Base-by-base conservation (phyloP, 306 rosid species). In the Inga leiocalycina region DNA sequence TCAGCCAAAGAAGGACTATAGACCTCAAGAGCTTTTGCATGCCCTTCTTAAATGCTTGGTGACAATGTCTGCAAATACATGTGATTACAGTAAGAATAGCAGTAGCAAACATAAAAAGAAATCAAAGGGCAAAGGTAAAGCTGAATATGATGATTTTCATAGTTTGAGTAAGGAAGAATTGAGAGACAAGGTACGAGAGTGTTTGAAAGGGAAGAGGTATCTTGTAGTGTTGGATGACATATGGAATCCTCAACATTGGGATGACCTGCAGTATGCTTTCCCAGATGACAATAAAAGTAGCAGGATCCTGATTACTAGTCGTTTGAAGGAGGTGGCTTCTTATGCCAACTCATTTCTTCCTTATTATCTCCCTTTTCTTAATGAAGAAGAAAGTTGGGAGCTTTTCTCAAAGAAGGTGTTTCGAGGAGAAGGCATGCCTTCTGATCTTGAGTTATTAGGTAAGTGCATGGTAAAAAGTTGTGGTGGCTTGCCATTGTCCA, bases 181-280 rank as follows among this genome's bases (percentile, higher is more conserved):
- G 41, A 64, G 6, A 14, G 10, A 13, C 20, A 30, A 64, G 39
- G 39, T 30, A 6, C 20, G 37, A 64, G 20, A 30, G 37, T 64
- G 10, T 64, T 14, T 30, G 9, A 64, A 64, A 13, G 70, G 70
- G 20, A 64, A 64, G 37, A 64, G 9, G 41, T 64, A 64, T 64
- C 19, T 64, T 64, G 70, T 64, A 5, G 70, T 64, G 7, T 30
- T 64, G 70, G 41, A 64, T 13, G 70, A 64, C 39, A 64, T 64
- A 5, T 64, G 70, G 70, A 64, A 64, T 24, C 39, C 70, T 64
- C 70, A 64, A 64, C 70, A 64, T 30, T 64, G 70, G 70, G 70
- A 64, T 30, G 70, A 30, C 70, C 39, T 64, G 14, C 17, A 14
- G 3, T 2, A 5, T 5, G 70, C 39, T 14, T 64, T 64, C 1